Evolutionary conservation across 495 filamentous ascomycete species (phyloP), one percentile per base, ranked within the genome.

Genomic region (Penicillium herquei): DNA sequence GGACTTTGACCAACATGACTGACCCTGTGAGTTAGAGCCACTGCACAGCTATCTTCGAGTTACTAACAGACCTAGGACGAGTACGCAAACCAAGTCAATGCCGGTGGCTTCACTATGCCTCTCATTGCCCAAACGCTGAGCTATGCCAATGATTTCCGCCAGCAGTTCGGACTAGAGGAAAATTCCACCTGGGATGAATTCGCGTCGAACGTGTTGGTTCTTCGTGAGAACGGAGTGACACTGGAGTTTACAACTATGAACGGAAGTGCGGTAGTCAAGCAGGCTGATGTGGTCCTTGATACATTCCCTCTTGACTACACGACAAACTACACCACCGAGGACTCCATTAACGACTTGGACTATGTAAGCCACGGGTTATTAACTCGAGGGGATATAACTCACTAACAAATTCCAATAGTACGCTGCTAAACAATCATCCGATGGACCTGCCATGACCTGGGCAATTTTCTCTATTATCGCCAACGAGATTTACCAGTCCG

Each of bases 81-180:
- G 68, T 90, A 88, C 61, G 87, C 87, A 6, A 91, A 92, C 60
- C 74, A 83, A 32, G 67, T 88, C 16, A 79, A 87, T 60, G 88
- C 89, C 18, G 85, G 86, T 41, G 88, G 84, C 21, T 92, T 83
- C 63, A 91, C 88, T 1, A 88, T 88, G 74, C 81, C 86, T 0
- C 71, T 88, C 8, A 83, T 89, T 52, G 82, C 73, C 34, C 72
- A 77, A 62, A 87, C 79, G 13, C 78, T 81, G 55, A 71, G 56
- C 6, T 70, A 80, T 48, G 81, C 84, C 9, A 86, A 86, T 57
- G 35, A 61, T 5, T 81, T 87, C 61, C 82, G 83, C 33, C 56
- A 70, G 14, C 65, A 85, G 30, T 81, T 89, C 58, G 82, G 79
- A 18, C 58, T 83, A n/a, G 59, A 69, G 2, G 56, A 66, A 6